Evolutionary conservation across 2,329 filamentous ascomycete genomes (phyloP).

Genomic region (Aureobasidium sp.): DNA sequence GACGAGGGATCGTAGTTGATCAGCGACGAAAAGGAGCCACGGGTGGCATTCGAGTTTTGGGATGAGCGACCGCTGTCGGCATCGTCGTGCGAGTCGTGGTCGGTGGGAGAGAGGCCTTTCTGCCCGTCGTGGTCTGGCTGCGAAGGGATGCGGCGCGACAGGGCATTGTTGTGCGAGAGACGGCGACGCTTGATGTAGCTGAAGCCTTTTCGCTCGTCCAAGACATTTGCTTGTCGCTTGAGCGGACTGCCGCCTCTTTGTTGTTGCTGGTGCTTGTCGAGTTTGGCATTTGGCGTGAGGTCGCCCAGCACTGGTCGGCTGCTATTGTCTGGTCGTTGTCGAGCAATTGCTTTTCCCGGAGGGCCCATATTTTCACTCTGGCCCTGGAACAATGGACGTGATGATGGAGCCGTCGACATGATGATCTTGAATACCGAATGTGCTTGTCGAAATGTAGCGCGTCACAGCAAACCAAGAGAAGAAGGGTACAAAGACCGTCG

Average conservation of each 20-base stretch:
- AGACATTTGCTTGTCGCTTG: constrained; percentile 28
- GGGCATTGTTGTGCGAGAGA: constrained; percentile 13
- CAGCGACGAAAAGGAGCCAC: constrained; percentile 40
- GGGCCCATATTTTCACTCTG: constrained; percentile 9
- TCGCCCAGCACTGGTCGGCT: constrained; percentile 22
- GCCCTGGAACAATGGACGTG: background rate
- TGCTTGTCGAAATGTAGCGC: background rate
- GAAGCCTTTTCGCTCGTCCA: constrained; percentile 27
- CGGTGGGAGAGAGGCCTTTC: constrained; percentile 21
- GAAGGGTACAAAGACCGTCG: background rate
- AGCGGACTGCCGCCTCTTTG: constrained; percentile 24
- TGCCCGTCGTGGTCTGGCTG: constrained; percentile 1
- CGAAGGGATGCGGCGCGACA: background rate
- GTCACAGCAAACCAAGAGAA: constrained; percentile 9
- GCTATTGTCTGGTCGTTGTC: constrained; percentile 4
- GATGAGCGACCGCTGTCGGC: constrained; percentile 20
- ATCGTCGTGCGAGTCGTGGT: constrained; percentile 14
- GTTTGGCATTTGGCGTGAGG: constrained; percentile 27
- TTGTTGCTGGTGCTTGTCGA: constrained; percentile 15
- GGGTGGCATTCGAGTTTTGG: constrained; percentile 26
- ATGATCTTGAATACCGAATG: background rate
- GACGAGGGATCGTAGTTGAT: constrained; percentile 42
- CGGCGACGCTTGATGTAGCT: constrained; percentile 30
- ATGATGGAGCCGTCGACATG: constrained; percentile 11
- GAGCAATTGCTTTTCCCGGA: constrained; percentile 7